These are phyloP conservation scores for Penicillium paxilli DNA, from an alignment of 495 filamentous ascomycete species.

Conservation along the genomic window DNA sequence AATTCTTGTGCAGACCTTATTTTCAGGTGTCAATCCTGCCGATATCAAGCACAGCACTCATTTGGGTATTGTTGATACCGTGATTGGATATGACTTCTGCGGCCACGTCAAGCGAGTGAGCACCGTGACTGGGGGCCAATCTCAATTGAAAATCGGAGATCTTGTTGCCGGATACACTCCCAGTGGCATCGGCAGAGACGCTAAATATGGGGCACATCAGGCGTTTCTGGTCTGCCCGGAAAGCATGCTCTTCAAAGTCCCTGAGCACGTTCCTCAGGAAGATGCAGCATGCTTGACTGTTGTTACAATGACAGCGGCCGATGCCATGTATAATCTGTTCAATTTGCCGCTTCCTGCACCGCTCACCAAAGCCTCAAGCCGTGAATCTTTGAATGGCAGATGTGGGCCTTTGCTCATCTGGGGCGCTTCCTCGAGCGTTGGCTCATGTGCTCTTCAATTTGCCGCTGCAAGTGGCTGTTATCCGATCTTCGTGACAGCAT, in stretches of 20 bases:
- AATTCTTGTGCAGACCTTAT: background rate
- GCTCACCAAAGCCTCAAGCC: background rate
- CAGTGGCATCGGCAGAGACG: background rate
- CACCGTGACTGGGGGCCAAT: too few species aligned
- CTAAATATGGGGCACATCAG: background rate
- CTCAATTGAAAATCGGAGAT: background rate
- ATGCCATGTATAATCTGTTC: slow-evolving; percentile 32
- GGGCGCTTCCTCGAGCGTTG: slow-evolving; percentile 26
- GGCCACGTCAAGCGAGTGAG: background rate
- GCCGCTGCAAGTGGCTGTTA: slow-evolving; percentile 20
- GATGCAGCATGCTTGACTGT: background rate
- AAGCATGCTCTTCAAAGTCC: background rate
- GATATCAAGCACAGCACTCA: background rate
- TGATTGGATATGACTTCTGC: background rate
- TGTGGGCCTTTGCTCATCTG: slow-evolving; percentile 27
- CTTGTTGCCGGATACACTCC: background rate
- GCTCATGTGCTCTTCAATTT: slow-evolving; percentile 26
- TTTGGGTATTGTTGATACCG: background rate
- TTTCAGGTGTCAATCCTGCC: slow-evolving; percentile 5
- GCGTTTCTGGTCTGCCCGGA: background rate
- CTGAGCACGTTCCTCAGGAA: background rate
- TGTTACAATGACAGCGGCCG: background rate
- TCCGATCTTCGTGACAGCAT: slow-evolving; percentile 30
- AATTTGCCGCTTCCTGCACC: slow-evolving; percentile 29
- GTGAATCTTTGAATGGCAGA: too few species aligned